Evolutionary conservation across 768 basidiomycete species (phyloP).

Genomic region (Boletus rubescentipes): DNA sequence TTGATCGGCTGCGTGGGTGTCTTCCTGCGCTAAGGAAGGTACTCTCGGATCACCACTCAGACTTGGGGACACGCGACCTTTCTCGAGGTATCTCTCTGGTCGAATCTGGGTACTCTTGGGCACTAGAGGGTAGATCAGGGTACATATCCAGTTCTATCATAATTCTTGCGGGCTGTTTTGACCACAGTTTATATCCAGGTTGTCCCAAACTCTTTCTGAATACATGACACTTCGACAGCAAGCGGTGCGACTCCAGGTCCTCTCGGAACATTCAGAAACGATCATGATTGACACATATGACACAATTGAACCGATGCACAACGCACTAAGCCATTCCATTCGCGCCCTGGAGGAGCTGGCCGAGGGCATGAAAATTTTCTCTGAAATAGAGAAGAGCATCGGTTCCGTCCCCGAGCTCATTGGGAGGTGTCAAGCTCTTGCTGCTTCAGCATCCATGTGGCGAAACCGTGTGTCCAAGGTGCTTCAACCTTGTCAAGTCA

Average conservation of each 20-base stretch:
- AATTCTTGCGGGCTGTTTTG: neutral
- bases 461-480: constrained; percentile 28
- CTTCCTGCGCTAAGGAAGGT: constrained; percentile 66
- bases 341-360: constrained; percentile 40
- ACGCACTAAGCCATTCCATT: constrained; percentile 15
- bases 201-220: constrained; percentile 21
- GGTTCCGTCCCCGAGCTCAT: constrained; percentile 24
- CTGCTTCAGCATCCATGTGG: constrained; percentile 27
- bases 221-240: constrained; percentile 16
- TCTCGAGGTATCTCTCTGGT: constrained; percentile 74
- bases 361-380: constrained; percentile 35
- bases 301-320: constrained; percentile 18
- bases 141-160: constrained; percentile 39
- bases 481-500: constrained; percentile 16
- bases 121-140: constrained; percentile 62
- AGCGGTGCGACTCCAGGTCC: constrained; percentile 17
- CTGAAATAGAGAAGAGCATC: constrained; percentile 29
- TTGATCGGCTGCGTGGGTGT: constrained; percentile 57
- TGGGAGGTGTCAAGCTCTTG: constrained; percentile 26
- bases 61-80: constrained; percentile 84
- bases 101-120: constrained; percentile 74
- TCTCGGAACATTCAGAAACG: constrained; percentile 23
- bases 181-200: constrained; percentile 1
- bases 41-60: constrained; percentile 70
- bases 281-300: constrained; percentile 14